Evolutionary conservation across 192 early-diverging fungal genomes (phyloP), one percentile per base, ranked within the genome.

Genomic region (Coemansia sp.): DNA sequence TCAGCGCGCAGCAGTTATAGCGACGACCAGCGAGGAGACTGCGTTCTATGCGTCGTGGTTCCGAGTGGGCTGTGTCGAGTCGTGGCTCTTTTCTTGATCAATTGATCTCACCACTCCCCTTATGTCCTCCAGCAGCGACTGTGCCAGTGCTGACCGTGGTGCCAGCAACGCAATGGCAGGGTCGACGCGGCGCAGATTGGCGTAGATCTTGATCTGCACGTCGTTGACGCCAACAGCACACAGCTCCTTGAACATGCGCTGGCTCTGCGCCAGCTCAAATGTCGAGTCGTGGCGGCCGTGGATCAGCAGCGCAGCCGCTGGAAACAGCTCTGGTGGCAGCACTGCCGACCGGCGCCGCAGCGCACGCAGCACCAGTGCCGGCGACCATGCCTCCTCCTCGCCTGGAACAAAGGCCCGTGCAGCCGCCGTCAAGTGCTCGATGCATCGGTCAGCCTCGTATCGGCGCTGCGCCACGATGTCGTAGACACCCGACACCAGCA

Each of bases 121-220:
- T n/a, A 80, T 80, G 42, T 80, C 77, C 48, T 71, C 77, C 6
- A 80, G 61, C 56, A 80, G 56, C 35, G 77, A 80, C 72, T 67
- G 64, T 5, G 77, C 72, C 60, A 80, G 64, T 6, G 77, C 68
- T 27, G 77, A 74, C 10, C 64, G 56, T 12, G 77, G 77, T 5
- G 77, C 71, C 38, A 80, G 62, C 6, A 80, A 58, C 6, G 77
- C 77, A 44, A 80, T 74, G n/a, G 77, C 60, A 1, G 77, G 77
- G 34, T 80, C 77, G 26, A 80, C 72, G 32, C 77, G 67, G 21
- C 77, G 67, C 50, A 80, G 52, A 29, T 80, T 80, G 3, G 77
- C 77, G 32, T 80, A 80, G 6, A 80, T 71, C 62, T 80, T 80
- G 72, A 80, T 80, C 34, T 80, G 70, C 38, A 80, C 77, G 27